Base-by-base conservation (phyloP, 2,329 filamentous ascomycete species). In the Teratosphaeria zuluensis region DNA sequence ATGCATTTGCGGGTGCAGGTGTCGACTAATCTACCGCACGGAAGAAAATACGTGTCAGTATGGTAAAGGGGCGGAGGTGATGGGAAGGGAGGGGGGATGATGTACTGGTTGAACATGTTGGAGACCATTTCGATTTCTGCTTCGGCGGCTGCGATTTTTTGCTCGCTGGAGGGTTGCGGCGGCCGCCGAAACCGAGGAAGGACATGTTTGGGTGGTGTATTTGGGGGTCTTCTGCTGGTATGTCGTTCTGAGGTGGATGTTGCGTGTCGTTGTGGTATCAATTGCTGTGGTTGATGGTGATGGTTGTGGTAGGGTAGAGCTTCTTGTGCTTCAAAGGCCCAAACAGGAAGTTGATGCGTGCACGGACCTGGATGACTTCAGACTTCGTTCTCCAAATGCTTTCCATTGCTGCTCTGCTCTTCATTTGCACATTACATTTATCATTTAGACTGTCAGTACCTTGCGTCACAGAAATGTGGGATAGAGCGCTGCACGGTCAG, bases 111-210 rank as follows among this genome's bases (percentile, higher is more conserved):
- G 83, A 96, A 95, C 87, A 97, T 96, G 76, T 96, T 92, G 63
- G 91, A 90, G 68, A 96, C 86, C 81, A 97, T 92, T 78, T 96
- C 94, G 77, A 97, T 90, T 80, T 99, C 95, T 67, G 90, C 88
- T 80, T 99, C 92, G 69, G 95, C 92, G 70, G 90, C 89, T 70
- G 90, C 89, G 75, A 99, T 94, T 84, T 97, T 99, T 82, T 97
- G 89, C 76, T 90, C 92, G 71, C 92, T 96, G 64, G 90, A 88
- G 74, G 92, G 88, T 79, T 96, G 90, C 63, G 90, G 66, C 84
- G 81, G 59, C 78, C 79, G 70, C 81, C 80, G 73, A 87, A 84
- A 73, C 87, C 87, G 68, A 89, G 82, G 79, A 88, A 87, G 64
- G 86, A 88, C 86, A 89, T 89, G 24, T 62, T 57, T 57, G 67